Evolutionary conservation across 371 early-diverging fungal species (phyloP).

Genomic region (Mortierella sp.): DNA sequence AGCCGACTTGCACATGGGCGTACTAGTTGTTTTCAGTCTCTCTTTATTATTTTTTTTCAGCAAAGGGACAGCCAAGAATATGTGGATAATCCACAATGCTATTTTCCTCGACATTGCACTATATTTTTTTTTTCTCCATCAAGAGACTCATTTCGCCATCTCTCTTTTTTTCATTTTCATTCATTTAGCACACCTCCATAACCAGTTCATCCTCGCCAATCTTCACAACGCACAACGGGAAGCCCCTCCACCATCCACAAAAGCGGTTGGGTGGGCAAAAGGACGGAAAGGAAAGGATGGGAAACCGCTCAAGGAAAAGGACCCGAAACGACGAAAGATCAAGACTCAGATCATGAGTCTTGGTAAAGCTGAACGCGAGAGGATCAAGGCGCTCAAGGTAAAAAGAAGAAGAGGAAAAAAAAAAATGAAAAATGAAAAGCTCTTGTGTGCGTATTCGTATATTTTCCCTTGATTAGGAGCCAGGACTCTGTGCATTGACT

Average conservation of each 20-base stretch:
- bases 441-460: not conserved
- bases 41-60: not conserved
- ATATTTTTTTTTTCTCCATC: not conserved
- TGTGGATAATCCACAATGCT: constrained; percentile 2
- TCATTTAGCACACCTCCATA: constrained; percentile 73
- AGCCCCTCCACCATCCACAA: constrained; percentile 76
- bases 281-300: constrained; percentile 71
- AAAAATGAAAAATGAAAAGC: not conserved
- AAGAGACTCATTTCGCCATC: not conserved
- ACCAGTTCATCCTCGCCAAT: constrained; percentile 82
- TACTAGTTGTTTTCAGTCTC: not conserved
- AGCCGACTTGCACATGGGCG: not conserved
- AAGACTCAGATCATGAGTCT: constrained; percentile 80
- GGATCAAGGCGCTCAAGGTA: constrained; percentile 65
- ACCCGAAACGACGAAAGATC: constrained; percentile 67
- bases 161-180: not conserved
- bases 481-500: not conserved
- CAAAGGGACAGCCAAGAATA: no score
- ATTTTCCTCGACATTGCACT: not conserved
- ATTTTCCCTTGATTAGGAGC: not conserved
- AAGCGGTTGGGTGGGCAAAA: constrained; percentile 72
- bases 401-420: constrained; percentile 50
- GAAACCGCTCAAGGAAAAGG: constrained; percentile 54
- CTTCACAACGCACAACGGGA: constrained; percentile 81
- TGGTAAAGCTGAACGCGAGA: constrained; percentile 75